These are phyloP conservation scores for Scutellaria minor DNA, from an alignment of 257 asterid genomes.

Conservation along the genomic window DNA sequence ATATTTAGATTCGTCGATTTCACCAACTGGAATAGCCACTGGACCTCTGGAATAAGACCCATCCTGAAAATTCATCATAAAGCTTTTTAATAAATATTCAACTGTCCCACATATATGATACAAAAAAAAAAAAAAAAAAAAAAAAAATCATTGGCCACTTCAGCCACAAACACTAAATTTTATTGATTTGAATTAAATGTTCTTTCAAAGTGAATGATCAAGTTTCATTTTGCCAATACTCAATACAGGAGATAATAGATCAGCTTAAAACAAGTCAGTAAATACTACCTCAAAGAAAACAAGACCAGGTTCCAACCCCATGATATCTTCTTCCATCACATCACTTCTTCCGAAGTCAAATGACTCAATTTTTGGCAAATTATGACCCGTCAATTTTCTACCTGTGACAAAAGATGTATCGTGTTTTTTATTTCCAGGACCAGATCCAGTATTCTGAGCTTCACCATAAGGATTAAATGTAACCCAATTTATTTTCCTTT, in stretches of 20 bases:
- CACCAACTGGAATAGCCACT: constrained; percentile 81
- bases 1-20: constrained; percentile 61
- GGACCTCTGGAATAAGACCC: constrained; percentile 99
- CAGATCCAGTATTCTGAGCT: constrained; percentile 49
- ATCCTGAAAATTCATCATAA: constrained; percentile 67
- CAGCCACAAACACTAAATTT: background rate
- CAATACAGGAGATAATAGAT: constrained; percentile 8
- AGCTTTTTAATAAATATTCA: constrained; percentile 24
- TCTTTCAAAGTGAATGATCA: constrained; percentile 17
- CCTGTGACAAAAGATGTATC: constrained; percentile 36
- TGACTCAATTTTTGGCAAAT: constrained; percentile 76
- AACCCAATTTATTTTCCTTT: constrained; percentile 82
- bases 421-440: constrained; percentile 35
- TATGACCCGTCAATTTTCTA: constrained; percentile 35
- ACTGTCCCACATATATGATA: constrained; percentile 27
- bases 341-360: constrained; percentile 80
- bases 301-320: constrained; percentile 97
- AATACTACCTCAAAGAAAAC: constrained; percentile 88
- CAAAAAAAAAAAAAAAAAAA: background rate
- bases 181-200: constrained; percentile 1
- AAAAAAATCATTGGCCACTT: background rate
- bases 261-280: constrained; percentile 6
- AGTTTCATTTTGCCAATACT: constrained; percentile 5
- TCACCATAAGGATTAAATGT: constrained; percentile 89
- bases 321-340: constrained; percentile 95